Evolutionary conservation across 371 early-diverging fungal genomes (phyloP), one percentile per base, ranked within the genome.

Genomic region (Mortierella sp.): DNA sequence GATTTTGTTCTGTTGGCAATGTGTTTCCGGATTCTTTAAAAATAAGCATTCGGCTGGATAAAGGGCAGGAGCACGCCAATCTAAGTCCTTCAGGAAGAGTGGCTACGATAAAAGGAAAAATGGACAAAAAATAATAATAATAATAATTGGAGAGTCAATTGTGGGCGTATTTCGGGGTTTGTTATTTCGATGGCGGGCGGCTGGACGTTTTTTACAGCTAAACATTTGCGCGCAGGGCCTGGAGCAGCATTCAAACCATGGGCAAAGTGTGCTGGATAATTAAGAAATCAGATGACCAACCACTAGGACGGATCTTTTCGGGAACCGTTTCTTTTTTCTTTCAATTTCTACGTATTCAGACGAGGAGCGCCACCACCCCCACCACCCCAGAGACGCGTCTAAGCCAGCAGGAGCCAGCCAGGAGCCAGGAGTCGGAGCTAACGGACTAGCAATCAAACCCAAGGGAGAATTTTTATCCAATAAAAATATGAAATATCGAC

Each of bases 341-440:
- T 62, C 51, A 34, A n/a, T 54, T 55, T 70, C 73, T 53, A 68
- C 45, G 42, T 49, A 37, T 47, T 51, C 71, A 75, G 81, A 63
- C 75, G 81, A 53, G 80, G 75, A 66, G 75, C 70, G 40, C 81
- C 81, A 71, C 81, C 75, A 75, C 81, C 81, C 9, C 81, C 81
- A 68, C 81, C 81, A 75, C 81, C 81, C 58, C 81, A 80, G 72
- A 66, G 81, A 74, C 81, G 81, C 54, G 68, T 75, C 71, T 80
- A 75, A 64, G 56, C 58, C 51, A 43, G 60, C 53, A 68, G 68
- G 42, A 68, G 42, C 65, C 61, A 69, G 70, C 64, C 37, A 70
- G 68, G 65, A 66, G 51, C 53, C 62, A 60, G 61, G 51, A 37
- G 47, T 32, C 69, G 40, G 29, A 61, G 34, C 60, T 49, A 49